Conservation (phyloP, 1,284 basidiomycete genomes). For the Mycena citricolor region DNA sequence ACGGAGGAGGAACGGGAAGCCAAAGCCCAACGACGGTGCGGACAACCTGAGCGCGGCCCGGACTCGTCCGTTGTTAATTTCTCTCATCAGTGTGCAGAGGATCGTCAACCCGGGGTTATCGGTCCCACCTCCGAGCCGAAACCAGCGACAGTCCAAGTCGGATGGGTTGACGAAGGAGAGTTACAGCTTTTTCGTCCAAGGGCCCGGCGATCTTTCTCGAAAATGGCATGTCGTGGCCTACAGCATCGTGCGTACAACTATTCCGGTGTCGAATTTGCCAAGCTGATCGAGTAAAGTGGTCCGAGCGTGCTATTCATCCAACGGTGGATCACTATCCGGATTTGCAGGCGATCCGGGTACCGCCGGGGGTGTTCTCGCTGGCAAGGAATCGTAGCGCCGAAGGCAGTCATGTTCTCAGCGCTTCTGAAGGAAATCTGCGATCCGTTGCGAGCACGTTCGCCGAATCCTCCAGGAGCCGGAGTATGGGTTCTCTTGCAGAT, state of each 20-base stretch:
- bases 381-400: not conserved
- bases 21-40: slow-evolving; percentile 67
- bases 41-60: not conserved
- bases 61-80: not conserved
- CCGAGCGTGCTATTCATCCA: not conserved
- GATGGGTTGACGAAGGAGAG: slow-evolving; percentile 78
- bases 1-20: slow-evolving; percentile 75
- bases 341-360: slow-evolving; percentile 1
- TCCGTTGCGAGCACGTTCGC: no score
- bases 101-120: slow-evolving; percentile 1
- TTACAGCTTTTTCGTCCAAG: slow-evolving; percentile 67
- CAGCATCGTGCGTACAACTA: slow-evolving; percentile 52
- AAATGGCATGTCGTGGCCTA: slow-evolving; percentile 81
- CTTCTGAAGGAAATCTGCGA: not conserved
- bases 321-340: slow-evolving; percentile 3
- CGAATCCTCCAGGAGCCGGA: no score
- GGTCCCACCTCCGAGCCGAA: not conserved
- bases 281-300: slow-evolving; percentile 6
- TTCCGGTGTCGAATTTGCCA: not conserved
- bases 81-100: slow-evolving; percentile 33
- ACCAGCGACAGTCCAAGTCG: slow-evolving; percentile 36
- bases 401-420: not conserved
- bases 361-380: slow-evolving; percentile 1
- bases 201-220: slow-evolving; percentile 54
- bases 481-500: no score